These are phyloP conservation scores for Boletus edulis DNA, from an alignment of 768 basidiomycete genomes.

Conservation along the genomic window DNA sequence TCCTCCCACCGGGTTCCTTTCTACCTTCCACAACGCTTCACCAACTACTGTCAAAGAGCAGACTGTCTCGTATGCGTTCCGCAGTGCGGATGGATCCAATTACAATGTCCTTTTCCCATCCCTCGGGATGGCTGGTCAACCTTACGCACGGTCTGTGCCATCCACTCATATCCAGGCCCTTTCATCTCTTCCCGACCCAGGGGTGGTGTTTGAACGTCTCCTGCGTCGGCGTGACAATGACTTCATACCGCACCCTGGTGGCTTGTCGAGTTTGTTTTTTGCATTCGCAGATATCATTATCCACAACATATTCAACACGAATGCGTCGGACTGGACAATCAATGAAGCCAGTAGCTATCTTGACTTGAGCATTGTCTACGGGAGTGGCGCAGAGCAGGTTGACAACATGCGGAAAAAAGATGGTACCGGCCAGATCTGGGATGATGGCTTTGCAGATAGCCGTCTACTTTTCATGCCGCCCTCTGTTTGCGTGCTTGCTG, in stretches of 20 bases:
- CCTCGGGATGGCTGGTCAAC: constrained; percentile 57
- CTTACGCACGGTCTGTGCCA: constrained; percentile 69
- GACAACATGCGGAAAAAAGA: constrained; percentile 56
- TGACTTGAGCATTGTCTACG: constrained; percentile 75
- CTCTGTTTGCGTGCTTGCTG: constrained; percentile 60
- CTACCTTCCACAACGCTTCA: constrained; percentile 11
- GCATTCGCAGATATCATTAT: constrained; percentile 78
- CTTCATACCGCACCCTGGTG: constrained; percentile 58
- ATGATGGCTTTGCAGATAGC: constrained; percentile 68
- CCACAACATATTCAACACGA: constrained; percentile 67
- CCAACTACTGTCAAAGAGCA: constrained; percentile 1
- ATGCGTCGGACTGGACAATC: constrained; percentile 43
- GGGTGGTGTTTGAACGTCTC: constrained; percentile 69
- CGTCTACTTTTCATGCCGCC: constrained; percentile 74
- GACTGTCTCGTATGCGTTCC: constrained; percentile 47
- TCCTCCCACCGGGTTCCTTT: constrained; percentile 58
- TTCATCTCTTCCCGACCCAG: constrained; percentile 59
- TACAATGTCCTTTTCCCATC: constrained; percentile 55
- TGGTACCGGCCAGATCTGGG: constrained; percentile 63
- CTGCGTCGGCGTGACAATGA: constrained; percentile 38
- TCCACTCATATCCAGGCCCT: constrained; percentile 41
- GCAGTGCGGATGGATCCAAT: constrained; percentile 59
- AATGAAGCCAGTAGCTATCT: constrained; percentile 74
- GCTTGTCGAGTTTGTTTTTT: constrained; percentile 73
- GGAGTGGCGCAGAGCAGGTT: constrained; percentile 47